Evolutionary conservation across 2,329 filamentous ascomycete genomes (phyloP).

Genomic region (Aspergillus uvarum): DNA sequence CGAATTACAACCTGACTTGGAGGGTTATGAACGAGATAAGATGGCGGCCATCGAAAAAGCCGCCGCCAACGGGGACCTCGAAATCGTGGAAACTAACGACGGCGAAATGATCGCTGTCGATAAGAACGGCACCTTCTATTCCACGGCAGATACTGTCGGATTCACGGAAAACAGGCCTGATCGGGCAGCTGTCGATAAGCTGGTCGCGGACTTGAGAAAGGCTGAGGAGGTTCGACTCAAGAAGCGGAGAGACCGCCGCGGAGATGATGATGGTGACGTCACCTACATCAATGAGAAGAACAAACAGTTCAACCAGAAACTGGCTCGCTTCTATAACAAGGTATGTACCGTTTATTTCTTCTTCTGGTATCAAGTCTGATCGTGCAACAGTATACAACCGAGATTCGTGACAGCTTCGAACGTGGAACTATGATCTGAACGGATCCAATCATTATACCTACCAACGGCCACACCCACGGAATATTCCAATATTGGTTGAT

Average conservation of each 20-base stretch:
- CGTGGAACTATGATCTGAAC: constrained; percentile 87
- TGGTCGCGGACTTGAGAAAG: constrained; percentile 83
- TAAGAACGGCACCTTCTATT: constrained; percentile 86
- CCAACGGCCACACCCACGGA: constrained; percentile 12
- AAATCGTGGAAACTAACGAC: constrained; percentile 93
- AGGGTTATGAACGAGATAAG: constrained; percentile 84
- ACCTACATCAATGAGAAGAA: constrained; percentile 99
- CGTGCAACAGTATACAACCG: constrained; percentile 70
- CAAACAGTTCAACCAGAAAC: constrained; percentile 99
- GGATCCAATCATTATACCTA: constrained; percentile 12
- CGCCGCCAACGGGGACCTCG: constrained; percentile 77
- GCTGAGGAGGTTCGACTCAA: constrained; percentile 84
- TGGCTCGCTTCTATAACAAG: constrained; percentile 95
- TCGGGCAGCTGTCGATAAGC: constrained; percentile 79
- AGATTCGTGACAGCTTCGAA: constrained; percentile 97
- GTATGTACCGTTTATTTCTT: constrained; percentile 36
- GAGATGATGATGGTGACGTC: constrained; percentile 84
- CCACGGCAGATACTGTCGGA: constrained; percentile 76
- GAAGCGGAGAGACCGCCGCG: constrained; percentile 78
- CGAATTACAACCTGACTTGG: constrained; percentile 72
- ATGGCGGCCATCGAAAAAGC: constrained; percentile 80
- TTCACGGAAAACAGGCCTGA: constrained; percentile 85
- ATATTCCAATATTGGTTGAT: background rate
- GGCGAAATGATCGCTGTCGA: constrained; percentile 94
- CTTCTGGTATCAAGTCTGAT: constrained; percentile 19